Conservation (phyloP, 2,329 filamentous ascomycete genomes). For the Cryphonectria carpinicola region DNA sequence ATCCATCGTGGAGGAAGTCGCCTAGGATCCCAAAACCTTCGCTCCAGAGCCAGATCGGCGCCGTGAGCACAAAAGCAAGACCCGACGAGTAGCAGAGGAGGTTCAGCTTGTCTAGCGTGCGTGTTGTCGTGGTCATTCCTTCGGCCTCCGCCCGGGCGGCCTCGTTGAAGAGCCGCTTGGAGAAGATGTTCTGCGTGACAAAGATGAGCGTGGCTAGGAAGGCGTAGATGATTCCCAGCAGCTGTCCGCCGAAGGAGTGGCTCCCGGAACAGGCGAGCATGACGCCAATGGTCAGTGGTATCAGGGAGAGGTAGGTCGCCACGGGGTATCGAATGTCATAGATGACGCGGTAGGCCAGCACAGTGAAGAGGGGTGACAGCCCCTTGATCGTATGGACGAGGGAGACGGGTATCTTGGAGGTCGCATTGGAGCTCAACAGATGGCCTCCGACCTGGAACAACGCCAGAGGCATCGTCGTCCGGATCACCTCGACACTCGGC, state of each 20-base stretch:
- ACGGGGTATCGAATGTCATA: slow-evolving; percentile 87
- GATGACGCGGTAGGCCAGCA: slow-evolving; percentile 86
- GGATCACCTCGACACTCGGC: slow-evolving; percentile 80
- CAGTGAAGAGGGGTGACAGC: slow-evolving; percentile 92
- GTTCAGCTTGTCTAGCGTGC: slow-evolving; percentile 95
- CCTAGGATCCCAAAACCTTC: slow-evolving; percentile 79
- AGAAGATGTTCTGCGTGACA: slow-evolving; percentile 98
- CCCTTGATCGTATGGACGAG: slow-evolving; percentile 99
- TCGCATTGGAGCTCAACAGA: slow-evolving; percentile 91
- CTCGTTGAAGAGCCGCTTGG: slow-evolving; percentile 96
- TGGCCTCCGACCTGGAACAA: slow-evolving; percentile 93
- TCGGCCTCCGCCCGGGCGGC: slow-evolving; percentile 84
- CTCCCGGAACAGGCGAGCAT: slow-evolving; percentile 94
- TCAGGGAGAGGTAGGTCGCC: slow-evolving; percentile 83
- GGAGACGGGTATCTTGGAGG: slow-evolving; percentile 92
- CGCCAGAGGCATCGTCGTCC: slow-evolving; percentile 87
- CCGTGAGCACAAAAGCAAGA: slow-evolving; percentile 83
- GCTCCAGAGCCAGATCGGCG: slow-evolving; percentile 90
- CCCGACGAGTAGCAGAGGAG: slow-evolving; percentile 96
- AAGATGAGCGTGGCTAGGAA: slow-evolving; percentile 92
- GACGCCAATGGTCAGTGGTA: slow-evolving; percentile 93
- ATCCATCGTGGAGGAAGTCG: slow-evolving; percentile 82
- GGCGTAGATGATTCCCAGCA: slow-evolving; percentile 87
- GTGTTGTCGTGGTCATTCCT: slow-evolving; percentile 60
- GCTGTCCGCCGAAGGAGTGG: slow-evolving; percentile 75